Conservation (phyloP, 805 yeast genomes). For the Komagataella pseudopastoris region DNA sequence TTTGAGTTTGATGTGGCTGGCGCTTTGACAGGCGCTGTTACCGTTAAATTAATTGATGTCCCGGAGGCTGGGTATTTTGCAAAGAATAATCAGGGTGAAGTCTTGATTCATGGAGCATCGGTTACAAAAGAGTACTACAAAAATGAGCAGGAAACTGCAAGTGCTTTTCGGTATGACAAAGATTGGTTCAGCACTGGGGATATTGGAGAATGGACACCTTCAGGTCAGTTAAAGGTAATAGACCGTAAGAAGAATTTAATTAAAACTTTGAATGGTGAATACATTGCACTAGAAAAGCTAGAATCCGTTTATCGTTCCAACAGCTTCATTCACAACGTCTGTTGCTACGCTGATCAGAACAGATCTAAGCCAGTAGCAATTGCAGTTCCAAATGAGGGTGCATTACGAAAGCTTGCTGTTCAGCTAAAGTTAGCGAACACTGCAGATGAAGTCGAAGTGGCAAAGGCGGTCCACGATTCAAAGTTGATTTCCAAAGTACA, state of each 20-base stretch:
- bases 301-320: conserved; percentile 87
- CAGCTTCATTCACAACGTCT: conserved; percentile 61
- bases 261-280: conserved; percentile 94
- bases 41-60: conserved; percentile 83
- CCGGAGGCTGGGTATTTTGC: conserved; percentile 87
- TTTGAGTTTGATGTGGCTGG: conserved; percentile 75
- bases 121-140: conserved; percentile 70
- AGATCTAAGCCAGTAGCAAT: conserved; percentile 91
- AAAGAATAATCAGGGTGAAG: conserved; percentile 86
- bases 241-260: conserved; percentile 95
- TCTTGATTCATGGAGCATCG: conserved; percentile 63
- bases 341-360: conserved; percentile 83
- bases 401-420: conserved; percentile 46
- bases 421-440: conserved; percentile 35
- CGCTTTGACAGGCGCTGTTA: conserved; percentile 67
- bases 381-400: conserved; percentile 65
- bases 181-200: conserved; percentile 98
- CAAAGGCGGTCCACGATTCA: conserved; percentile 39
- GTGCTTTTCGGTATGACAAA: conserved; percentile 58
- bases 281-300: conserved; percentile 89
- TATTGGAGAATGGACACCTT: conserved; percentile 81
- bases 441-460: conserved; percentile 25
- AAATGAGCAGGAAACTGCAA: conserved; percentile 69
- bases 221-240: conserved; percentile 70
- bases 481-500: conserved; percentile 41